Percentiles rank a stretch among this genome's conserved stretches.
Conservation (phyloP, 305 asterid genomes). For the Rubia peregrina region DNA sequence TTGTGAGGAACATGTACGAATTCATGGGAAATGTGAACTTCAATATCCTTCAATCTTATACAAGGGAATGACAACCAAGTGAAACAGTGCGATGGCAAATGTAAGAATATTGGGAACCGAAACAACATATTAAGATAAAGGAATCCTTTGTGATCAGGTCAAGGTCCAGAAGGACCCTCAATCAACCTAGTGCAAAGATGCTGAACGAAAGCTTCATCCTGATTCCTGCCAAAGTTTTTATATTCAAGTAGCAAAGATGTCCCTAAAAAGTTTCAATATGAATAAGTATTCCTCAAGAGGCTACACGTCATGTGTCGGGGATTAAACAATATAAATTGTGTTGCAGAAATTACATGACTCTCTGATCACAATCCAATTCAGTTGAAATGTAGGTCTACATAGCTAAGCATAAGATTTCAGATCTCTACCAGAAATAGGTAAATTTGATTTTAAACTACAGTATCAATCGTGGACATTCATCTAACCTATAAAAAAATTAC, state of each 20-base stretch:
- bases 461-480: background rate
- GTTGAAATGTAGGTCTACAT: background rate
- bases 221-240: background rate
- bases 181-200: background rate
- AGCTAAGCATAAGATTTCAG: background rate
- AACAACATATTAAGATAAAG: background rate
- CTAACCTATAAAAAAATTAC: background rate
- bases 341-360: background rate
- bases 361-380: background rate
- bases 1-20: constrained; percentile 7
- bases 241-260: background rate
- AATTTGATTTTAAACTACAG: background rate
- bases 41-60: background rate
- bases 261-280: background rate
- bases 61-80: background rate
- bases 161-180: background rate
- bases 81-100: background rate
- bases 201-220: background rate
- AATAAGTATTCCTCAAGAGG: background rate
- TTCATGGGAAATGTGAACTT: background rate
- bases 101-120: background rate
- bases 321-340: background rate
- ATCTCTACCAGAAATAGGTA: background rate
- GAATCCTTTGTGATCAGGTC: background rate
- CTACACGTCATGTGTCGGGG: background rate